Base-by-base conservation (phyloP, 2,329 filamentous ascomycete genomes). In the Shiraia sp. region DNA sequence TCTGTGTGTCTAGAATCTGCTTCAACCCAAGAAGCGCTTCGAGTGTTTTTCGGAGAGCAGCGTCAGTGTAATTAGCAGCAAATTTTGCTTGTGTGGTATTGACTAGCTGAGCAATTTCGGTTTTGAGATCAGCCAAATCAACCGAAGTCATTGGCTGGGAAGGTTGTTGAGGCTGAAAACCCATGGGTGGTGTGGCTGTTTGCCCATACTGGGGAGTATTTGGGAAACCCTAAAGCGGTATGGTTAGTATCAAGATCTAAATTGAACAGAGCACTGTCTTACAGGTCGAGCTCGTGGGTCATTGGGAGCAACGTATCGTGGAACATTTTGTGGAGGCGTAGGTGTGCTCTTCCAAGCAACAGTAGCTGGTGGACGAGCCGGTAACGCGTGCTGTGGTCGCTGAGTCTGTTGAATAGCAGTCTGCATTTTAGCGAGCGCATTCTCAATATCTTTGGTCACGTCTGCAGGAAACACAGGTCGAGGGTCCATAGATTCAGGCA, bases 401-500 rank as follows among this genome's bases (percentile, higher is more conserved):
- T 58, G 77, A 32, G 75, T 71, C 51, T 79, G 75, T 51, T 85
- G 82, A 45, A 86, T 79, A 16, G 79, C 76, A 31, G 80, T 81
- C 47, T 79, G 78, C 37, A 88, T 90, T 70, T 93, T 96, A 69
- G 93, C 89, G 45, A 99, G 77, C 36, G 92, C 91, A 70, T 90
- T 95, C 70, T 99, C 93, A 55, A 99, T 97, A 30, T 89, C 88
- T 37, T 87, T 82, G 30, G 92, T 95, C 44, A 91, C 82, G 42
- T 97, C 90, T 27, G 83, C 79, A 19, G 90, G 82, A 65, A 99
- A 99, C 36, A 99, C 92, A 6, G 93, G 91, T 49, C 89, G 83
- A n/a, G 86, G 86, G 61, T 96, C 92, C 66, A 95, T 83, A 10
- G 93, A 96, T 34, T 92, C 93, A 2, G 92, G 90, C 10, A 97